Conservation (phyloP, 2,329 filamentous ascomycete genomes). For the Talaromyces sp. region DNA sequence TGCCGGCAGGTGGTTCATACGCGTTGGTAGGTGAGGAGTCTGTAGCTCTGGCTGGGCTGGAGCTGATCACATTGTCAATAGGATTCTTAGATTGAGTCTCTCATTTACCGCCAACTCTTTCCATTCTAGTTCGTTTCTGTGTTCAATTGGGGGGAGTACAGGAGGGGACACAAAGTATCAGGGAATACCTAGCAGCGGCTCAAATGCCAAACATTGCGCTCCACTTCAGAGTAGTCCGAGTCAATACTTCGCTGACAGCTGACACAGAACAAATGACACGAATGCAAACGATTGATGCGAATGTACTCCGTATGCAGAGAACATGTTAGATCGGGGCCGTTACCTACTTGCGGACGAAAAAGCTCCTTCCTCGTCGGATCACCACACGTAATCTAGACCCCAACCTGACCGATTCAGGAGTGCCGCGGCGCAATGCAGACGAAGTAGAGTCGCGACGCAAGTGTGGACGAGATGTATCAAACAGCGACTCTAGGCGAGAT, state of each 20-base stretch:
- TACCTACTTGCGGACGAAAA: conserved; percentile 35
- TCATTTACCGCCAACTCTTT: background rate
- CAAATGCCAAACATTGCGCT: background rate
- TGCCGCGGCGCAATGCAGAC: conserved; percentile 1
- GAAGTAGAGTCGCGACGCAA: conserved; percentile 22
- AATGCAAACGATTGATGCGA: background rate
- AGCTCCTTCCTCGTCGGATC: conserved; percentile 35
- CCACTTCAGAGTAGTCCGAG: background rate
- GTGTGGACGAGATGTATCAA: conserved; percentile 7
- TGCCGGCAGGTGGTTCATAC: conserved; percentile 19
- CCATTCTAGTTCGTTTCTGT: background rate
- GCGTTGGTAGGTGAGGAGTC: conserved; percentile 7
- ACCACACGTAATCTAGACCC: conserved; percentile 32
- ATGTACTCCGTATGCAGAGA: background rate
- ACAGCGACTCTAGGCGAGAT: conserved; percentile 7
- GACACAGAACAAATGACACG: background rate
- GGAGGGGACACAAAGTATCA: background rate
- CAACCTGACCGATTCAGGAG: conserved; percentile 22
- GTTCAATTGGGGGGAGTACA: background rate
- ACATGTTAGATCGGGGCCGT: conserved; percentile 1
- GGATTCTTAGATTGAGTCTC: background rate
- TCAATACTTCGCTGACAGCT: background rate
- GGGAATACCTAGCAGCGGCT: background rate
- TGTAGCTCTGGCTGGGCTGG: conserved; percentile 4
- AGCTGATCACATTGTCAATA: conserved; percentile 12